These are phyloP conservation scores for Gymnopilus junonius DNA, from an alignment of 768 basidiomycete species.

Conservation along the genomic window DNA sequence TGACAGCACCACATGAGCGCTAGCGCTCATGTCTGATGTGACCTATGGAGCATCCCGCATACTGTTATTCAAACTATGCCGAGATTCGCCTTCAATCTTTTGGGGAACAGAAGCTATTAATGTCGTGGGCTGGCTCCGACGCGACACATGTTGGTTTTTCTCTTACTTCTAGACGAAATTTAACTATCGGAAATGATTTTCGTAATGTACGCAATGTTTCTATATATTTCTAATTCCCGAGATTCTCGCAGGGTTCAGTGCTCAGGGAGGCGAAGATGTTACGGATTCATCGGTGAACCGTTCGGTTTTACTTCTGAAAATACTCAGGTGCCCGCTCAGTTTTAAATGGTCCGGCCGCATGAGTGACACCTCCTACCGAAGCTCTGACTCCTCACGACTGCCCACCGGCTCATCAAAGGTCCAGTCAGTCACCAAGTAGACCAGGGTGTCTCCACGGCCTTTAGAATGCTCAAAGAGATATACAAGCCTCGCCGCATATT, in stretches of 20 bases:
- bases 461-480: too few species aligned
- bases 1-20: constrained; percentile 5
- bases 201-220: neutral
- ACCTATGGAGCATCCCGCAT: neutral
- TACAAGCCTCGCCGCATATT: too few species aligned
- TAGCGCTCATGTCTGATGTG: constrained; percentile 8
- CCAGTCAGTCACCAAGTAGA: too few species aligned
- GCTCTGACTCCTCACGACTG: too few species aligned
- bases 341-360: too few species aligned
- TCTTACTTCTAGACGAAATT: neutral
- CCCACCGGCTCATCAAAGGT: too few species aligned
- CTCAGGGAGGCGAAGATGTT: neutral
- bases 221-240: constrained; percentile 3
- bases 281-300: neutral
- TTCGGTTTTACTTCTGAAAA: neutral
- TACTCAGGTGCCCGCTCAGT: neutral
- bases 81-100: neutral
- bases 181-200: constrained; percentile 12
- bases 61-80: neutral
- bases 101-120: neutral
- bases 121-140: neutral
- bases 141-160: neutral
- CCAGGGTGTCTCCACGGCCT: too few species aligned
- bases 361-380: too few species aligned
- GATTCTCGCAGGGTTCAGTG: constrained; percentile 4